Base-by-base conservation (phyloP, 2,329 filamentous ascomycete species). In the Colletotrichum gloeosporioides region DNA sequence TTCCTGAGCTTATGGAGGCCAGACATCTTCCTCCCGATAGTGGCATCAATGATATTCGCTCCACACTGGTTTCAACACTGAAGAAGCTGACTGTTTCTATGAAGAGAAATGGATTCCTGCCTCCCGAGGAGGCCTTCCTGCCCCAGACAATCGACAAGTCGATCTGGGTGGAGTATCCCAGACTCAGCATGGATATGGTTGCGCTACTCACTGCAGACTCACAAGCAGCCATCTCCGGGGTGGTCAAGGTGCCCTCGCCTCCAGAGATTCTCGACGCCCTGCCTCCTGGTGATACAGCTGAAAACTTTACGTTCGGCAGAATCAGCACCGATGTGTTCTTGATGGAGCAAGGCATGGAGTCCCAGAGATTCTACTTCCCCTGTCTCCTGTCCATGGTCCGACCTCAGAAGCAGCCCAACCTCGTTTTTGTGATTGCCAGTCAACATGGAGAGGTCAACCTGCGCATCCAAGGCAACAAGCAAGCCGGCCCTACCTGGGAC, bases 131-230 rank as follows among this genome's bases (percentile, higher is more conserved):
- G 64, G 87, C 91, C 1, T 90, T 93, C 59, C 88, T 96, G n/a
- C 93, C 94, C 2, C 94, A 95, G 80, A 92, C 93, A 2, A 92
- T 96, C 77, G 94, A 98, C 81, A 95, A 95, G 70, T 92, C 91
- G 1, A 94, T 98, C 53, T 98, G 95, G 95, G 82, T 96, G 18
- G 90, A 93, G 72, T 97, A 98, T 80, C 95, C 95, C 1, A 86
- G 89, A 12, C 90, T 96, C 78, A 93, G 93, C 29, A 90, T 94
- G 22, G 94, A 96, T 80, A 91, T 95, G 73, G 87, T 92, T 18
- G 91, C 93, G 13, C 89, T 96, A 4, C 87, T 98, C 4, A 92
- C 93, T 34, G 93, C 93, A 16, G 89, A 88, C 55, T 89, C 88
- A 84, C 87, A 85, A 27, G 89, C 89, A 3, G 85, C 87, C 59